Percentiles rank a stretch among this genome's conserved stretches.
phyloP scores from a whole-genome alignment of 164 flowering plant genomes.

The Vitis riparia region DNA sequence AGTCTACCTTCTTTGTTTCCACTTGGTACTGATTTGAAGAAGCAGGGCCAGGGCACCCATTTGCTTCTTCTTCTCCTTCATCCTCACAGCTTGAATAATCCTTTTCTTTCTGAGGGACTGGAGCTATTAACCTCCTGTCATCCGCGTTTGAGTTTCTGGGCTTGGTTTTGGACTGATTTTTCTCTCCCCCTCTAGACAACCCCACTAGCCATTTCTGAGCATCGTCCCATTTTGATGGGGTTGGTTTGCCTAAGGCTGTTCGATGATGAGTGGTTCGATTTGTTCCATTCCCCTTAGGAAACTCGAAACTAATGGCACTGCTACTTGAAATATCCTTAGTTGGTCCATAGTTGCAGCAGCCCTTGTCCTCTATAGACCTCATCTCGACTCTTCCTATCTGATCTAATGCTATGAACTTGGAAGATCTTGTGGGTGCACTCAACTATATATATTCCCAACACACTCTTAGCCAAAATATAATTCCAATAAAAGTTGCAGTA shows the following conservation, averaged over 20 bases:
- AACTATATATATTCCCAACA: neutral
- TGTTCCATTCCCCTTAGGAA: slow-evolving; percentile 55
- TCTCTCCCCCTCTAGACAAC: slow-evolving; percentile 64
- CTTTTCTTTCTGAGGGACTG: slow-evolving; percentile 59
- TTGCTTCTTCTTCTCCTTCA: slow-evolving; percentile 29
- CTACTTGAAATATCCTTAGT: slow-evolving; percentile 37
- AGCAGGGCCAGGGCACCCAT: slow-evolving; percentile 5
- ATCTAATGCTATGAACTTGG: too few species aligned
- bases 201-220: slow-evolving; percentile 96
- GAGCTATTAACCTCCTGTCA: slow-evolving; percentile 71
- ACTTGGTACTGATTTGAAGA: too few species aligned
- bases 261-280: slow-evolving; percentile 51
- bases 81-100: slow-evolving; percentile 36
- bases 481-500: neutral
- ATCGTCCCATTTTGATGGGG: slow-evolving; percentile 99
- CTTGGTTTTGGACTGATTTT: slow-evolving; percentile 40
- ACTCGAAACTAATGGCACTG: slow-evolving; percentile 55
- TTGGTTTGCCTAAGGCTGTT: slow-evolving; percentile 66
- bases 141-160: slow-evolving; percentile 90
- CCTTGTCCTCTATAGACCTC: slow-evolving; percentile 71
- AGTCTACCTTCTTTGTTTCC: slow-evolving; percentile 29
- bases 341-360: slow-evolving; percentile 44
- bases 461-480: too few species aligned
- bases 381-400: slow-evolving; percentile 24
- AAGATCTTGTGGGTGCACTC: neutral